These are phyloP conservation scores for Daphne laureola DNA, from an alignment of 441 rosid genomes.

Conservation along the genomic window DNA sequence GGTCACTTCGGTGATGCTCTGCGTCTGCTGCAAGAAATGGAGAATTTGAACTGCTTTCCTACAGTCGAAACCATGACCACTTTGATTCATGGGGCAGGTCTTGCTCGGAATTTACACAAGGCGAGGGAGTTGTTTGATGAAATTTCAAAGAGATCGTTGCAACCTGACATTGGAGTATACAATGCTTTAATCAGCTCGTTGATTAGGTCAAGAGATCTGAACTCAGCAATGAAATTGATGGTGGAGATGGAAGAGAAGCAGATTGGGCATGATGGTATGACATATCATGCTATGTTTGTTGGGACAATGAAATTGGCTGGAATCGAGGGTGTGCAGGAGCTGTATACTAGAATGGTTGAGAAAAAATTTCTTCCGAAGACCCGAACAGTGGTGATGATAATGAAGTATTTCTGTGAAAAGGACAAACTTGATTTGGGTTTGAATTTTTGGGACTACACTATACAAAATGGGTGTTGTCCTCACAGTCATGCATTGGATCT, in stretches of 20 bases:
- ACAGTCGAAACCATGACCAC: constrained; percentile 61
- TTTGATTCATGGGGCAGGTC: constrained; percentile 75
- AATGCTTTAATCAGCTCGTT: constrained; percentile 66
- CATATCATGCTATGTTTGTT: constrained; percentile 53
- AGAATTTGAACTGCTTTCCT: constrained; percentile 24
- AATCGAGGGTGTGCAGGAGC: constrained; percentile 33
- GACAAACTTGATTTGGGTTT: constrained; percentile 47
- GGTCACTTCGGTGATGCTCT: constrained; percentile 56
- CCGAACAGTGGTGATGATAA: constrained; percentile 67
- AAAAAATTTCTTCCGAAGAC: constrained; percentile 58
- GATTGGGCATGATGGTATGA: constrained; percentile 45
- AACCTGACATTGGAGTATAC: constrained; percentile 56
- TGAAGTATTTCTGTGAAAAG: constrained; percentile 68
- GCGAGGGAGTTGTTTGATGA: constrained; percentile 73
- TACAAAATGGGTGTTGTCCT: constrained; percentile 76
- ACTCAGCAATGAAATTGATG: constrained; percentile 50
- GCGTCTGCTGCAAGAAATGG: constrained; percentile 73
- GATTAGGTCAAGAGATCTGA: constrained; percentile 39
- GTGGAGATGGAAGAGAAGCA: constrained; percentile 62
- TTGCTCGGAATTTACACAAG: constrained; percentile 38
- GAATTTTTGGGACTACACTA: constrained; percentile 52
- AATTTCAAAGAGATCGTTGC: constrained; percentile 42
- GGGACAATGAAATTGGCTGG: constrained; percentile 62
- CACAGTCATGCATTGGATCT: constrained; percentile 78
- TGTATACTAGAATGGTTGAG: constrained; percentile 46